Conservation (phyloP, 2,329 filamentous ascomycete genomes). For the Stachybotrys echinatus region DNA sequence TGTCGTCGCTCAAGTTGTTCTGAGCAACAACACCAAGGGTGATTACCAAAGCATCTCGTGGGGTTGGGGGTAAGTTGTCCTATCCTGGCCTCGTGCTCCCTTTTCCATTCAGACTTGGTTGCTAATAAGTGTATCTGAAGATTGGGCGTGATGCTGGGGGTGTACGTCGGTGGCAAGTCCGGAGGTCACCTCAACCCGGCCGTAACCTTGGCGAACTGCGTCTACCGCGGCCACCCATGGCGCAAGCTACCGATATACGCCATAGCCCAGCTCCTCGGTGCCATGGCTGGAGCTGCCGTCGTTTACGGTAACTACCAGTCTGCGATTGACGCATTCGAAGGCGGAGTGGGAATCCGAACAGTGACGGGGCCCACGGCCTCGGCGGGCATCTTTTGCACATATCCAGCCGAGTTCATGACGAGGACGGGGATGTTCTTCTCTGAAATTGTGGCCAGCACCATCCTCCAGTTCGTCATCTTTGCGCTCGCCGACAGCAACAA, state of each 20-base stretch:
- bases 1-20: slow-evolving; percentile 63
- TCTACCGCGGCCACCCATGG: slow-evolving; percentile 65
- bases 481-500: slow-evolving; percentile 57
- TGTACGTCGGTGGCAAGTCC: slow-evolving; percentile 60
- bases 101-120: slow-evolving; percentile 4
- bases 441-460: slow-evolving; percentile 62
- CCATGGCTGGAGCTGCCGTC: slow-evolving; percentile 55
- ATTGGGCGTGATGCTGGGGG: slow-evolving; percentile 63
- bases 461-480: slow-evolving; percentile 69
- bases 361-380: slow-evolving; percentile 55
- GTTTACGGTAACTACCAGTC: slow-evolving; percentile 60
- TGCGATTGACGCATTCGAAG: slow-evolving; percentile 61
- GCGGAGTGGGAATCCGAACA: slow-evolving; percentile 53
- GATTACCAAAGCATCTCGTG: slow-evolving; percentile 44
- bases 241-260: slow-evolving; percentile 64
- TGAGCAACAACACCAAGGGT: slow-evolving; percentile 45
- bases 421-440: slow-evolving; percentile 65
- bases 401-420: slow-evolving; percentile 62
- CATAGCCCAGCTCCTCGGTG: slow-evolving; percentile 61
- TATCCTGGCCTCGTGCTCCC: background rate
- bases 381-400: slow-evolving; percentile 69
- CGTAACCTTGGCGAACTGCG: slow-evolving; percentile 64
- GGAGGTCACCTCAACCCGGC: slow-evolving; percentile 67
- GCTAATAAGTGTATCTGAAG: slow-evolving; percentile 23
- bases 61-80: slow-evolving; percentile 41